Percentiles rank a stretch among this genome's conserved stretches.
Evolutionary conservation across 2,329 filamentous ascomycete genomes (phyloP).

Genomic region (Ascochyta fabae): DNA sequence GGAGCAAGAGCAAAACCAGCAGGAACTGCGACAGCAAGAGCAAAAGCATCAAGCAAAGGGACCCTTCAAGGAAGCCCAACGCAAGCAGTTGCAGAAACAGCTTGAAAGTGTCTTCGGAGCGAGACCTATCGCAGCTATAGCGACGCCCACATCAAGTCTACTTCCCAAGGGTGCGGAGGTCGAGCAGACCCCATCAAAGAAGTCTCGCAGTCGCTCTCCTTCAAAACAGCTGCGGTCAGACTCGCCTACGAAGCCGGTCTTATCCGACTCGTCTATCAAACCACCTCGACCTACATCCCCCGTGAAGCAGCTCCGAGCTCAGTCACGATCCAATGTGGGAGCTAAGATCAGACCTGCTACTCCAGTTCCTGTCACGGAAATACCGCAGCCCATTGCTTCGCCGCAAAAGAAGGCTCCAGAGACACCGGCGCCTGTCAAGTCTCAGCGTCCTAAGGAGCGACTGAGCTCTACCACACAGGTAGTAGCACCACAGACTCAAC

Average conservation of each 20-base stretch:
- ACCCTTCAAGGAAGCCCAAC: conserved; percentile 16
- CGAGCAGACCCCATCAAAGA: conserved; percentile 12
- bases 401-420: conserved; percentile 21
- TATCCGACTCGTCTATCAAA: background rate
- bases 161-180: background rate
- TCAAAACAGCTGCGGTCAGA: conserved; percentile 6
- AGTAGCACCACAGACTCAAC: conserved; percentile 11
- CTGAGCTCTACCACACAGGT: conserved; percentile 19
- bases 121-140: background rate
- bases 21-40: conserved; percentile 16
- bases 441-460: conserved; percentile 17
- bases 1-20: conserved; percentile 21
- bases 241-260: background rate
- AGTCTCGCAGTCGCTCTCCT: conserved; percentile 11
- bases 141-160: background rate
- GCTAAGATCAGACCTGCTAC: conserved; percentile 36
- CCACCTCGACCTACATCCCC: conserved; percentile 7
- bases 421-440: conserved; percentile 17
- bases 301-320: conserved; percentile 15
- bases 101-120: conserved; percentile 9
- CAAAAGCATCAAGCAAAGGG: conserved; percentile 16
- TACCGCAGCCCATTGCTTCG: background rate
- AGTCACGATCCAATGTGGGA: conserved; percentile 37
- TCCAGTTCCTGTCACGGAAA: conserved; percentile 11
- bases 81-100: conserved; percentile 17